Evolutionary conservation across 805 yeast genomes (phyloP).

Genomic region (Maudiozyma serrabonitensis): DNA sequence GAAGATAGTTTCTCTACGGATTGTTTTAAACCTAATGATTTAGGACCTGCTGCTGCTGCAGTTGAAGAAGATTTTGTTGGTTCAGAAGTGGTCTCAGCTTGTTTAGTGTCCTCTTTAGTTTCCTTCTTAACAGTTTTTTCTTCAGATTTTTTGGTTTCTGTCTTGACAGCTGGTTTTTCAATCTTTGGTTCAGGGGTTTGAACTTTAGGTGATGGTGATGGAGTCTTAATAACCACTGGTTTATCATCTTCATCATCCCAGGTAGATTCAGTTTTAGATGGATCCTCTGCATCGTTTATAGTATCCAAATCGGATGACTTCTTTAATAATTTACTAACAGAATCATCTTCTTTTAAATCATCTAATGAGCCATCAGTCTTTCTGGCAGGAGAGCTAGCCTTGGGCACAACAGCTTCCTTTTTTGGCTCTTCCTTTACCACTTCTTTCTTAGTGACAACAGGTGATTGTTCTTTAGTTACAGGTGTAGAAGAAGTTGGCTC

Average conservation of each 20-base stretch:
- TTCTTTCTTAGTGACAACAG: slow-evolving; percentile 21
- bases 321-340: slow-evolving; percentile 23
- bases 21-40: slow-evolving; percentile 58
- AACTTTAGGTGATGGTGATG: neutral
- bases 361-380: slow-evolving; percentile 11
- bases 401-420: neutral
- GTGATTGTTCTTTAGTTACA: slow-evolving; percentile 17
- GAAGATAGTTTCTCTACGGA: slow-evolving; percentile 58
- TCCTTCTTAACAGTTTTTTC: slow-evolving; percentile 3
- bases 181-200: slow-evolving; percentile 5
- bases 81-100: slow-evolving; percentile 7
- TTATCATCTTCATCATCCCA: slow-evolving; percentile 29
- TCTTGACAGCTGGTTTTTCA: slow-evolving; percentile 3
- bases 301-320: slow-evolving; percentile 25
- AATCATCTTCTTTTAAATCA: slow-evolving; percentile 18
- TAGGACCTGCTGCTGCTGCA: slow-evolving; percentile 7
- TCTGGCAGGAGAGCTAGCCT: slow-evolving; percentile 5
- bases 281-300: slow-evolving; percentile 28
- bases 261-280: slow-evolving; percentile 24
- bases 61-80: slow-evolving; percentile 1
- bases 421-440: slow-evolving; percentile 1
- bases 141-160: slow-evolving; percentile 14
- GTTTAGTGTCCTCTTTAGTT: slow-evolving; percentile 5
- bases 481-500: neutral
- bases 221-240: slow-evolving; percentile 6